These are phyloP conservation scores for Carex kokanica DNA, from an alignment of 176 grass and related monocot species.

Conservation along the genomic window DNA sequence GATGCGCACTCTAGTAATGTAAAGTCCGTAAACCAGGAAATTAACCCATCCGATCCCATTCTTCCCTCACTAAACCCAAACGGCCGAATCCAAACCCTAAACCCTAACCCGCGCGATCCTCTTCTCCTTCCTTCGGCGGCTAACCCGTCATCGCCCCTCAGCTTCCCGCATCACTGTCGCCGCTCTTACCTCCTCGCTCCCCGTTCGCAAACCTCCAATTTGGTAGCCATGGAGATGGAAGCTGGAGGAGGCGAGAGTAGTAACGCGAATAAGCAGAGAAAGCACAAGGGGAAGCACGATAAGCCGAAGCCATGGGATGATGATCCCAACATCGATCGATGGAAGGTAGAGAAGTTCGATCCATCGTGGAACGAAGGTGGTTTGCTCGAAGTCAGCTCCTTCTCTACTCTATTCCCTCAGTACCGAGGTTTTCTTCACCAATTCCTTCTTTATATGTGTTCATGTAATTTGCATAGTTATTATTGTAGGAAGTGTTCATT, in stretches of 20 bases:
- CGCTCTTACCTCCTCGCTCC: not conserved
- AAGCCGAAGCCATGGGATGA: conserved; percentile 98
- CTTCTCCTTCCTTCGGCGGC: not conserved
- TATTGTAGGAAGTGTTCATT: not conserved
- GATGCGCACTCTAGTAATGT: no score
- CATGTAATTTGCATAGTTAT: not conserved
- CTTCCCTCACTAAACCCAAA: not conserved
- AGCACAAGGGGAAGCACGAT: conserved; percentile 88
- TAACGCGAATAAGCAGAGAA: conserved; percentile 21
- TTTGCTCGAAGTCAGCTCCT: conserved; percentile 91
- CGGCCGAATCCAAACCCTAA: not conserved
- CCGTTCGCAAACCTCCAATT: not conserved
- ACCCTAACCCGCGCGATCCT: not conserved
- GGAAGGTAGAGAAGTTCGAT: conserved; percentile 89
- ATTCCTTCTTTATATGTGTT: not conserved
- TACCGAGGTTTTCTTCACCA: conserved; percentile 50
- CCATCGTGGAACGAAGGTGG: conserved; percentile 84
- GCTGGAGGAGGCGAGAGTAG: conserved; percentile 2
- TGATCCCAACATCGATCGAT: conserved; percentile 79
- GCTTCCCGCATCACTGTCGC: not conserved
- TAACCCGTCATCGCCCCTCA: not conserved
- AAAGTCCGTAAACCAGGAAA: not conserved
- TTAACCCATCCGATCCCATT: not conserved
- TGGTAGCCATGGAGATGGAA: conserved; percentile 32
- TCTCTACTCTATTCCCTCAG: conserved; percentile 92